Base-by-base conservation (phyloP, 2,329 filamentous ascomycete species). In the Kalaharituber pfeilii region DNA sequence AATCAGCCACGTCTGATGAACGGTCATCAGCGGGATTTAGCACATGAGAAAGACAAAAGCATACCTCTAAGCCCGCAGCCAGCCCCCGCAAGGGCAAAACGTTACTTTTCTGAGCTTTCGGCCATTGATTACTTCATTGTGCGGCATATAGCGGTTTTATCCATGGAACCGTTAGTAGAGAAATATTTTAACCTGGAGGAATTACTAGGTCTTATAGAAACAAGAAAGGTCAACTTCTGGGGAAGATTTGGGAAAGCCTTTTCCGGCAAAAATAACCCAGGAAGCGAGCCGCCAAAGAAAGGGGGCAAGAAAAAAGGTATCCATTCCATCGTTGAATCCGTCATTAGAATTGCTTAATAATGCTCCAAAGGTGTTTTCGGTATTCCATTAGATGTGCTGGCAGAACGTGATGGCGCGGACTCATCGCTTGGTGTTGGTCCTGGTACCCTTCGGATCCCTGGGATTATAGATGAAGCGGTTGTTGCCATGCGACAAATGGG, bases 81-180 rank as follows among this genome's bases (percentile, higher is more conserved):
- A 56, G 75, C 52, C 20, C 51, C 47, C 11, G 22, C 50, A 1
- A 56, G 58, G 65, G 69, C 75, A 1, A 86, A 89, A 65, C 85
- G 82, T 62, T 98, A 94, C 70, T 98, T 98, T 67, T 95, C 91
- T 0, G 91, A 98, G 66, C 76, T 98, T 5, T 94, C 91, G 2
- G 87, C 86, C 0, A 73, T 98, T 27, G 91, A 98, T 66, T 96
- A 95, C 66, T 96, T 98, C 68, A 96, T 96, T 63, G 85, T 96
- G 47, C 82, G 91, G 25, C 89, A 96, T 64, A 80, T 96, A 54
- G 91, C 91, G 8, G 91, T 98, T 5, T 73, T 98, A 56, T 89
- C 86, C 0, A 94, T 98, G 81, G 86, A 94, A 61, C 87, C 91
- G 5, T 75, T 96, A 67, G 75, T 98, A 4, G 87, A 94, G 63